phyloP scores from a whole-genome alignment of 1,284 basidiomycete genomes.

The Ganoderma boninense region DNA sequence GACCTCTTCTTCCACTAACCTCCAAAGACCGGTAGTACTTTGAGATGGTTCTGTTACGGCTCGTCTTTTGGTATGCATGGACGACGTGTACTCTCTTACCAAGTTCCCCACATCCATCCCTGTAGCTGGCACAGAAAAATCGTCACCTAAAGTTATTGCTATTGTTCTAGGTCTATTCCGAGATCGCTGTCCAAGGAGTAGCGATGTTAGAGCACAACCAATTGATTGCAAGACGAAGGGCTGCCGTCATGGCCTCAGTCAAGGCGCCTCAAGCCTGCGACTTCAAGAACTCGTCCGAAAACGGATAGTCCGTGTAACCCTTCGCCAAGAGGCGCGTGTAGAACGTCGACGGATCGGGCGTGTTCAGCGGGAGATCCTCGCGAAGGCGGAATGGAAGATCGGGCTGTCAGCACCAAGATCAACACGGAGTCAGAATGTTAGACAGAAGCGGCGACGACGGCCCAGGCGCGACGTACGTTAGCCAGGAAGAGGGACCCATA shows the following conservation, averaged over 20 bases:
- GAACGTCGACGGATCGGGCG: conserved; percentile 24
- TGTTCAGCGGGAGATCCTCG: conserved; percentile 26
- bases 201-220: not conserved
- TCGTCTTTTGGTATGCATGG: no score
- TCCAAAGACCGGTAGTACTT: no score
- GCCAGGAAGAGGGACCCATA: conserved; percentile 57
- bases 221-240: not conserved
- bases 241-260: not conserved
- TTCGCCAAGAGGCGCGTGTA: conserved; percentile 37
- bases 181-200: not conserved
- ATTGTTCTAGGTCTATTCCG: no score
- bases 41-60: no score
- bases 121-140: no score
- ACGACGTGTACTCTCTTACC: no score
- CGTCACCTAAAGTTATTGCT: no score
- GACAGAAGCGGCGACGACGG: no score
- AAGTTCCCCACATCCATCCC: no score
- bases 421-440: no score
- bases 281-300: conserved; percentile 32
- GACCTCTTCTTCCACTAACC: no score
- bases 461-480: conserved; percentile 39
- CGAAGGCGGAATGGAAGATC: conserved; percentile 18
- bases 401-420: no score
- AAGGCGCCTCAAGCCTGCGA: not conserved
- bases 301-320: conserved; percentile 34